A percentile compares a stretch with the other conserved stretches of the same genome.
These are phyloP conservation scores for Alectoria sarmentosa DNA, from an alignment of 495 filamentous ascomycete genomes.

Conservation along the genomic window DNA sequence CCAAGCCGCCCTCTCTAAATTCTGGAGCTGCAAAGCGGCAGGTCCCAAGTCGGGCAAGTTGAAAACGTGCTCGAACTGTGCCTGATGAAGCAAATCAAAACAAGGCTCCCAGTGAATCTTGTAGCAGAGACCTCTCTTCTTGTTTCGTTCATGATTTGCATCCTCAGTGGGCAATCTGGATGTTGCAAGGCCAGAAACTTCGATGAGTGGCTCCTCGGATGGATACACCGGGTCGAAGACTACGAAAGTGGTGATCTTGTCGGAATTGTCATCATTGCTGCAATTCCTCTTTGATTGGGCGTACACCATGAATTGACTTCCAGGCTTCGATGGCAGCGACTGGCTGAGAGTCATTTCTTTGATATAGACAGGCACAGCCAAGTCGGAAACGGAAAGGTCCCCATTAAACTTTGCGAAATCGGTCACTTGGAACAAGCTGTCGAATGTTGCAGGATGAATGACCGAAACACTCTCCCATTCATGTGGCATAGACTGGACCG, in stretches of 20 bases:
- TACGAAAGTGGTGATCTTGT: too few species aligned
- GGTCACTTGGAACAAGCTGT: neutral
- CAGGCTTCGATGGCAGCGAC: too few species aligned
- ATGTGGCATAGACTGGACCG: neutral
- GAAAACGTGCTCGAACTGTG: neutral
- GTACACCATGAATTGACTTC: too few species aligned
- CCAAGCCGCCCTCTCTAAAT: conserved; percentile 9
- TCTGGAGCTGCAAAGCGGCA: neutral
- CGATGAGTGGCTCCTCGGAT: neutral
- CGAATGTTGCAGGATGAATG: neutral
- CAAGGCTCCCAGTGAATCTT: neutral
- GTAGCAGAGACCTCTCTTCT: neutral
- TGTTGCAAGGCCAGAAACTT: neutral
- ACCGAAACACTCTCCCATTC: neutral
- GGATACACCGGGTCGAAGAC: too few species aligned
- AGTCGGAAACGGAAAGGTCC: too few species aligned
- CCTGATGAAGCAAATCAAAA: neutral
- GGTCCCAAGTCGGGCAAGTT: neutral
- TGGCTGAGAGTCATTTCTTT: too few species aligned
- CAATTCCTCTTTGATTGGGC: too few species aligned
- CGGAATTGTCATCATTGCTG: too few species aligned
- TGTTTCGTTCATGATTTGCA: neutral
- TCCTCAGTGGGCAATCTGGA: neutral
- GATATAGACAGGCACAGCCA: too few species aligned
- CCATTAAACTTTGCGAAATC: too few species aligned